Evolutionary conservation across 1,284 basidiomycete genomes (phyloP).

Genomic region (Cutaneotrichosporon sp.): DNA sequence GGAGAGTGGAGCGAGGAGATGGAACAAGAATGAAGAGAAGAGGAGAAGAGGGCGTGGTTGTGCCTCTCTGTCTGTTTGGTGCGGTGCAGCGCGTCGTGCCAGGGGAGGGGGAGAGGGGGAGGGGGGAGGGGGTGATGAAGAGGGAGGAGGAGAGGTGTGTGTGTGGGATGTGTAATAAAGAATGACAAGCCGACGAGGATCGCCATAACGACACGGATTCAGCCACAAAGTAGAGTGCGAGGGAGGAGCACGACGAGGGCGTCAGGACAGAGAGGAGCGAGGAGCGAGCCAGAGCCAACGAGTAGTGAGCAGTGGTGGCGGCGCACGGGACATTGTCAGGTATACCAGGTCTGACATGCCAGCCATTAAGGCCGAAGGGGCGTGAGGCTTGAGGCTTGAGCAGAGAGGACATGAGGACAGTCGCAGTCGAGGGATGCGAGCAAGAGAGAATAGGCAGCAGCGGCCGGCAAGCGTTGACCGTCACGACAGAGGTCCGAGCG

Average conservation of each 20-base stretch:
- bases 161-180: no score
- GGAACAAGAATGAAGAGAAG: slow-evolving; percentile 1
- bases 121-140: not conserved
- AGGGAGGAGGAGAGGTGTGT: slow-evolving; percentile 4
- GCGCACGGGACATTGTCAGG: no score
- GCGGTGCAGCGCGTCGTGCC: not conserved
- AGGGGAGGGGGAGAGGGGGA: not conserved
- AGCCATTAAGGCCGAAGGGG: not conserved
- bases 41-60: not conserved
- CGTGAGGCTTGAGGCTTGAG: no score
- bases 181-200: no score
- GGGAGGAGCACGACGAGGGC: no score
- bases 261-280: no score
- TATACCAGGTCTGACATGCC: no score
- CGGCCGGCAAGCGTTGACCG: not conserved
- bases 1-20: slow-evolving; percentile 42
- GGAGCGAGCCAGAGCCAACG: no score
- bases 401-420: no score
- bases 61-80: slow-evolving; percentile 3
- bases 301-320: no score
- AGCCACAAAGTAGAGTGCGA: no score
- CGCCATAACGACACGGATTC: no score
- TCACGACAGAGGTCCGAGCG: not conserved
- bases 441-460: not conserved
- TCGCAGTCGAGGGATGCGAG: not conserved